Evolutionary conservation across 495 filamentous ascomycete species (phyloP), one percentile per base, ranked within the genome.

Genomic region (Cercophora newfieldiana): DNA sequence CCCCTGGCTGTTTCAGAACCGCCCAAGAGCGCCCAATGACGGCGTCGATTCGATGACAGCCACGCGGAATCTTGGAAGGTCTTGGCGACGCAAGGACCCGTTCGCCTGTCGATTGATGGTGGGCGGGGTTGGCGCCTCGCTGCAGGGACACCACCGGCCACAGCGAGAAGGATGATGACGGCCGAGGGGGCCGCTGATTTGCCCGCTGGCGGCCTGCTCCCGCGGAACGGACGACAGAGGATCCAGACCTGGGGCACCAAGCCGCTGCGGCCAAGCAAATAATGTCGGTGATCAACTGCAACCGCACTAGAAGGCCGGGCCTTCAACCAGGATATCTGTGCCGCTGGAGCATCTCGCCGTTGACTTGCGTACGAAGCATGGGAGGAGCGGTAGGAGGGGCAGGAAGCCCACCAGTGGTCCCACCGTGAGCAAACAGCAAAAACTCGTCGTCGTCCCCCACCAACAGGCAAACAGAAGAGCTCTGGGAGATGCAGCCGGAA

Each of bases 1-100:
- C 60, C 60, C 60, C 61, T 63, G 61, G 25, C 29, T 48, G 61
- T 63, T 63, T 63, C 61, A 63, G 30, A 63, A 55, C 19, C 51
- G 29, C 24, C 59, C 25, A 57, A 57, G 21, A 1, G 21, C 22
- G 16, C 25, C 47, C 55, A 57, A 57, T 57, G 26, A 57, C 18
- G 30, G 55, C 28, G n/a, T 54, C 61, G 61, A 48, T 60, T 48
- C 58, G 58, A 21, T 28, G 24, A 49, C 33, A 37, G 31, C 61
- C 49, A 37, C 28, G 21, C 31, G 21, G 26, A 22, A 22, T 24
- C 24, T 31, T 60, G 24, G 57, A 47, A 62, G 30, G 47, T 28
- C 61, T 63, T 63, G 61, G 61, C 61, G 50, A 63, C 47, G 61
- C 49, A 26, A 56, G 49, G 61, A 55, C 49, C 61, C 50, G 50